Evolutionary conservation across 768 basidiomycete species (phyloP).

Genomic region (Lactarius deliciosus): DNA sequence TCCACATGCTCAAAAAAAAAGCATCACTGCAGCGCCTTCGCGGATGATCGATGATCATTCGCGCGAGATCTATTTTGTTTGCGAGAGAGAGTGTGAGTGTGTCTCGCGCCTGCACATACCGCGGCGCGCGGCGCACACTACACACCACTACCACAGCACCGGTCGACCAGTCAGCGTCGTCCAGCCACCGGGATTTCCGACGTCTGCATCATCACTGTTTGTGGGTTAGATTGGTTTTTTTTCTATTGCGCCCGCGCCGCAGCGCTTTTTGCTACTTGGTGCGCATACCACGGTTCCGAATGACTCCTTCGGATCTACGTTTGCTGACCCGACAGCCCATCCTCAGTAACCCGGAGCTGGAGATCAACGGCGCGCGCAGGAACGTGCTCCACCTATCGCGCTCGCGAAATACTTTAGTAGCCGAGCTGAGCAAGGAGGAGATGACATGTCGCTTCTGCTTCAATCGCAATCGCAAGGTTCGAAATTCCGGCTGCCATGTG

Average conservation of each 20-base stretch:
- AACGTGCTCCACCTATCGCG: background rate
- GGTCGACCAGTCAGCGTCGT: too few relatives aligned
- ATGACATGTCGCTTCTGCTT: background rate
- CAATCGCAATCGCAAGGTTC: background rate
- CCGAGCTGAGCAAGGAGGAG: background rate
- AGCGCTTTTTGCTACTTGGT: background rate
- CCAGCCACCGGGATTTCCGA: background rate
- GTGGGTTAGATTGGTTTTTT: background rate
- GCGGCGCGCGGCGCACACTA: too few relatives aligned
- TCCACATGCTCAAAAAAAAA: background rate
- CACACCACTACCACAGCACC: too few relatives aligned
- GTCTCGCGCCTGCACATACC: too few relatives aligned
- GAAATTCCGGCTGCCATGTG: background rate
- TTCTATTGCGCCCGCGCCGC: background rate
- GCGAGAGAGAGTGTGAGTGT: too few relatives aligned
- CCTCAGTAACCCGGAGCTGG: background rate
- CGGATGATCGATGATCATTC: background rate
- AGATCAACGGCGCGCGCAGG: background rate
- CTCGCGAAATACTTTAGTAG: background rate
- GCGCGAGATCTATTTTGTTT: background rate
- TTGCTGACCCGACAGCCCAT: background rate
- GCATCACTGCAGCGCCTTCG: background rate
- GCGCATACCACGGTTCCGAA: background rate
- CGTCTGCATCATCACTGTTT: background rate
- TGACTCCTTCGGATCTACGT: background rate